Percentiles rank a stretch among this genome's conserved stretches.
phyloP scores from a whole-genome alignment of 2,329 filamentous ascomycete genomes.

The Endothia cerciana region DNA sequence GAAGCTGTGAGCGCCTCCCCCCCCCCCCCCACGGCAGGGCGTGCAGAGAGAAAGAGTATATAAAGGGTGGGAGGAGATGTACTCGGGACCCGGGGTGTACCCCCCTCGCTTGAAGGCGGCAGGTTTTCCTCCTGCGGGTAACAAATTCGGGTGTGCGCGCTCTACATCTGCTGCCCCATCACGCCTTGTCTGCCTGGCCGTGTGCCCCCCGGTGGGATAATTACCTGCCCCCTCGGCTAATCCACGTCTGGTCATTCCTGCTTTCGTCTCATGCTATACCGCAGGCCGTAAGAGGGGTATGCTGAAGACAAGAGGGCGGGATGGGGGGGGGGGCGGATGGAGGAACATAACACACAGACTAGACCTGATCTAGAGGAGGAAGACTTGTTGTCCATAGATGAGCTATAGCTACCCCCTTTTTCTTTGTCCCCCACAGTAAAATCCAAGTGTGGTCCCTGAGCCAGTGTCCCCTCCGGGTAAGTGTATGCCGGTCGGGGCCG shows the following conservation, averaged over 20 bases:
- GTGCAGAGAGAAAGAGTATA: neutral
- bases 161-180: neutral
- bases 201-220: neutral
- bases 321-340: neutral
- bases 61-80: neutral
- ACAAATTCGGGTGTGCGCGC: neutral
- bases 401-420: no score
- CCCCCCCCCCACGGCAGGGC: no score
- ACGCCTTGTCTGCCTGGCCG: neutral
- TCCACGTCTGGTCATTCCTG: neutral
- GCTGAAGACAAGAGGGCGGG: neutral
- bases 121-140: no score
- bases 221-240: neutral
- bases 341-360: neutral
- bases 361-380: conserved; percentile 10
- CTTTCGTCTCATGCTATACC: neutral
- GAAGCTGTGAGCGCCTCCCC: conserved; percentile 62
- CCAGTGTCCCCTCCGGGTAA: no score
- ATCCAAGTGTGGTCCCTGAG: no score
- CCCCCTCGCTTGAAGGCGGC: no score
- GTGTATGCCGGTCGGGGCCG: no score
- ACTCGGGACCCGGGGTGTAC: no score
- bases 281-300: neutral
- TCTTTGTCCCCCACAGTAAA: no score
- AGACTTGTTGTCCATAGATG: neutral